These are phyloP conservation scores for Hypoxylon sp. DNA, from an alignment of 2,329 filamentous ascomycete species.

Conservation along the genomic window DNA sequence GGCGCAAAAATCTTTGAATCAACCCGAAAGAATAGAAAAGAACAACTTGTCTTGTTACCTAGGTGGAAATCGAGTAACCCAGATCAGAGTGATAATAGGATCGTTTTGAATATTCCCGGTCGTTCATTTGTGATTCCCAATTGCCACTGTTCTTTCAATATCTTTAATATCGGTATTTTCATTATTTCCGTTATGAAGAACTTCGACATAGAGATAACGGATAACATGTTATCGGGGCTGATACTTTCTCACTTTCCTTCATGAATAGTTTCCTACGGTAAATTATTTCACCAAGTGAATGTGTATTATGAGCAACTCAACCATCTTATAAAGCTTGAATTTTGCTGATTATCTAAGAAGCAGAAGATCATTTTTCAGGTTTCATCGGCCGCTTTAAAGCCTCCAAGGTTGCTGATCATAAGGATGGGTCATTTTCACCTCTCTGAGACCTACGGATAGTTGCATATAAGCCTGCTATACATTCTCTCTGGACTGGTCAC, in stretches of 20 bases:
- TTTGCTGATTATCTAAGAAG: neutral
- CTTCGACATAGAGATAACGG: conserved; percentile 1
- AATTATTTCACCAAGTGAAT: neutral
- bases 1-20: neutral
- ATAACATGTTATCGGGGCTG: neutral
- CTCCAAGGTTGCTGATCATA: neutral
- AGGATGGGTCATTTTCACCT: neutral
- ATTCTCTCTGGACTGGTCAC: neutral
- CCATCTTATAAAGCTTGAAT: neutral
- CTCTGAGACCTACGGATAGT: conserved; percentile 36
- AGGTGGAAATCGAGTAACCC: neutral
- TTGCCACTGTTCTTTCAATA: neutral
- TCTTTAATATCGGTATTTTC: neutral
- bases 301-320: neutral
- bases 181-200: neutral
- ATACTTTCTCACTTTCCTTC: neutral
- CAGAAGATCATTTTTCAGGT: neutral
- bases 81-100: neutral
- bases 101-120: neutral
- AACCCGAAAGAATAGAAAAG: conserved; percentile 1
- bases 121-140: neutral
- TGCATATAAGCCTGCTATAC: conserved; percentile 39
- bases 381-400: neutral
- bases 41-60: neutral
- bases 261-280: neutral